Evolutionary conservation across 2,329 filamentous ascomycete species (phyloP), one percentile per base, ranked within the genome.

Genomic region (Aspergillus aculeatus): DNA sequence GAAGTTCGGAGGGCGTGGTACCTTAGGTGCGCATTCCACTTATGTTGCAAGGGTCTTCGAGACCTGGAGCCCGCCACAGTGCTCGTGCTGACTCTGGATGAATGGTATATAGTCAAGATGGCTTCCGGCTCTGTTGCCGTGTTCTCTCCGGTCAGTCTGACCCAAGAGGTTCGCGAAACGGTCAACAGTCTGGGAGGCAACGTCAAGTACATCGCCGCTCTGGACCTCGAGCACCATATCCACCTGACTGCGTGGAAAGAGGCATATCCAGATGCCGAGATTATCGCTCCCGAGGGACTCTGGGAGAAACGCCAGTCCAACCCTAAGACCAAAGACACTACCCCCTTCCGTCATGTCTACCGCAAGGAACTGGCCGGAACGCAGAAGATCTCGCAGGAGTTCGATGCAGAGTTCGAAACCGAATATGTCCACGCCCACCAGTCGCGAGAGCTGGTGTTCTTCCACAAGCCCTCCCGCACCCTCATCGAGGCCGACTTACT

Each of bases 201-300:
- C 47, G 86, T 97, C 54, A 85, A 84, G 66, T 98, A 98, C 82
- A 88, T 99, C 66, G 82, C 94, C 26, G 94, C 95, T 0, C 86
- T 89, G 1, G 95, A 99, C 75, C 83, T 91, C 55, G 92, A 99
- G 80, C 95, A 99, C 77, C 95, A 99, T 83, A 91, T 99, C 73
- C 96, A 95, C 80, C 75, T 99, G 56, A 89, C 90, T 0, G 83
- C 91, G 52, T 99, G 95, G 94, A 86, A 90, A 69, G 80, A 84
- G 52, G 90, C 86, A 26, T 98, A 86, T 73, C 93, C 94, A 0
- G 75, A 83, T 47, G 93, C 94, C 32, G 87, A 88, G 68, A 83
- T 99, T 51, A 84, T 98, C 68, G 94, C 88, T 1, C 90, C 91
- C 1, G 88, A 94, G 68, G 91, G 91, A 0, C 85, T 99, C 1